Percentiles rank a stretch among this genome's conserved stretches.
Evolutionary conservation across 169 alveolate species (phyloP).

Genomic region (Eimeria falciformis): DNA sequence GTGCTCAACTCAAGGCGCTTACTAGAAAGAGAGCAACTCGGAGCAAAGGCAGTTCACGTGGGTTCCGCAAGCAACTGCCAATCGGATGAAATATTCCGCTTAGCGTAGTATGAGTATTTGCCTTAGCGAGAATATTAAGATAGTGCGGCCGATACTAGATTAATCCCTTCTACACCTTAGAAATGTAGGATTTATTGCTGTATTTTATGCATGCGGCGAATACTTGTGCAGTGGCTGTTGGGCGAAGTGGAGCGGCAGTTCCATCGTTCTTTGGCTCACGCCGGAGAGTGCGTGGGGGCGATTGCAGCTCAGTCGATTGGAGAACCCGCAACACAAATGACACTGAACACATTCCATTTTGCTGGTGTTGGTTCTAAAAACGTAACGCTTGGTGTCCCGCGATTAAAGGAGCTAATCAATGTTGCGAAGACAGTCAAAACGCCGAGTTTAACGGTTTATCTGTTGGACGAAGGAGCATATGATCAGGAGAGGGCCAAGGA

Average conservation of each 20-base stretch:
- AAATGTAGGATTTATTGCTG: too few relatives aligned
- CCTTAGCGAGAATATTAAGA: too few relatives aligned
- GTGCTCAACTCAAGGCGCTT: constrained; percentile 94
- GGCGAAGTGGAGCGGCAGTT: constrained; percentile 98
- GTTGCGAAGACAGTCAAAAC: constrained; percentile 99
- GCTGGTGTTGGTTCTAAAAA: constrained; percentile 99
- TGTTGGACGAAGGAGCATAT: constrained; percentile 90
- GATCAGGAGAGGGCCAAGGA: constrained; percentile 95
- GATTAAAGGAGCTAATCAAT: constrained; percentile 98
- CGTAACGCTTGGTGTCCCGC: constrained; percentile 99
- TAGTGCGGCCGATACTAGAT: too few relatives aligned
- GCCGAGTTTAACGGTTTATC: constrained; percentile 96
- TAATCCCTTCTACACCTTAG: too few relatives aligned
- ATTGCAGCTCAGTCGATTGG: constrained; percentile 99
- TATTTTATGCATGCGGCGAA: not conserved
- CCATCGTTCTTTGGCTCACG: constrained; percentile 95
- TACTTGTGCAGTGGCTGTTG: constrained; percentile 97
- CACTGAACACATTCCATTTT: constrained; percentile 99
- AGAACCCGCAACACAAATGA: constrained; percentile 99
- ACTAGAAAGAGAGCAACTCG: constrained; percentile 95
- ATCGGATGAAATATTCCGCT: too few relatives aligned
- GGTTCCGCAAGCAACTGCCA: too few relatives aligned
- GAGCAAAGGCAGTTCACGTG: constrained; percentile 87
- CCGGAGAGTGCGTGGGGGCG: constrained; percentile 99
- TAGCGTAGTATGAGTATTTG: too few relatives aligned